Conservation (phyloP, 805 yeast genomes). For the Maudiozyma serrabonitensis region DNA sequence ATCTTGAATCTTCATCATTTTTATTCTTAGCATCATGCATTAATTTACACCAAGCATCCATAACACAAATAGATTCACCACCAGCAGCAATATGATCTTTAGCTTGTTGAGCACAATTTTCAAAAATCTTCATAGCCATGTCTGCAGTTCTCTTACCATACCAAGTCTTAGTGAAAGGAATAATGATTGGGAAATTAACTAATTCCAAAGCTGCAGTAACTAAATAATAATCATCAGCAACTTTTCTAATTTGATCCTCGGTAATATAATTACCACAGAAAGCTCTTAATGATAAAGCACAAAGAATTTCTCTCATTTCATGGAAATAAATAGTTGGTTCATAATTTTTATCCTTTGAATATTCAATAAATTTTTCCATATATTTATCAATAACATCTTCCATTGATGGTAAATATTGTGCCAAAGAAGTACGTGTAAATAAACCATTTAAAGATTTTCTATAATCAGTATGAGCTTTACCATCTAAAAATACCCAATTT, state of each 20-base stretch:
- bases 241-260: constrained; percentile 75
- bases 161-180: constrained; percentile 97
- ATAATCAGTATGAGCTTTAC: constrained; percentile 90
- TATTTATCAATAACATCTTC: constrained; percentile 80
- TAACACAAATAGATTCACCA: constrained; percentile 74
- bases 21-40: constrained; percentile 61
- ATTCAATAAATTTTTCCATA: constrained; percentile 51
- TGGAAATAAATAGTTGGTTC: constrained; percentile 72
- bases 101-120: constrained; percentile 77
- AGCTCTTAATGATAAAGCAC: constrained; percentile 86
- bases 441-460: constrained; percentile 83
- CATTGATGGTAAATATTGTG: constrained; percentile 73
- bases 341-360: constrained; percentile 43
- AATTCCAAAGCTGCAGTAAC: constrained; percentile 95
- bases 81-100: constrained; percentile 70
- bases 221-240: constrained; percentile 86
- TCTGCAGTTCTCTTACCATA: constrained; percentile 91
- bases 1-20: constrained; percentile 43
- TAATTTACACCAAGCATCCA: constrained; percentile 89
- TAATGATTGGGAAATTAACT: constrained; percentile 93
- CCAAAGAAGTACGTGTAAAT: constrained; percentile 76
- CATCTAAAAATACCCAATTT: constrained; percentile 97
- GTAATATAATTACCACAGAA: constrained; percentile 95
- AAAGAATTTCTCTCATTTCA: constrained; percentile 89
- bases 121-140: constrained; percentile 87